Base-by-base conservation (phyloP, 768 basidiomycete species). In the Lentinula raphanica region DNA sequence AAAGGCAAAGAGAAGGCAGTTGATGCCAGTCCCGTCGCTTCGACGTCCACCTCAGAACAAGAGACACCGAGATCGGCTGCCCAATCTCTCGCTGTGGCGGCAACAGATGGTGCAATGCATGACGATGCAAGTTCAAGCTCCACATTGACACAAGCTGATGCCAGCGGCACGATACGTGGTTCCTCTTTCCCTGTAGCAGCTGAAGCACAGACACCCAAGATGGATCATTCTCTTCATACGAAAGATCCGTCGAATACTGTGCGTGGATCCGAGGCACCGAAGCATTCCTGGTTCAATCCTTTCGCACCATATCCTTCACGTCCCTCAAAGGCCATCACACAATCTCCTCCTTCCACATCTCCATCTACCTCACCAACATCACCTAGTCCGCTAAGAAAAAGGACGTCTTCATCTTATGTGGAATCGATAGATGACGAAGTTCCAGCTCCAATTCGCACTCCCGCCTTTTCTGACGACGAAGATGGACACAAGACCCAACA, bases 1-100 rank as follows among this genome's bases (percentile, higher is more conserved):
- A 66, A 60, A 50, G 66, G 66, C 7, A 70, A 68, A 57, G 65
- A 64, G 27, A 57, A 66, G 46, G 62, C 69, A 25, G 61, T 53
- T 21, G 66, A 68, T 58, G 49, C 59, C 23, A 64, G 60, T 23
- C 21, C 53, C 12, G 42, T 17, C 17, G 42, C 21, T 27, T 12
- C n/a, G 17, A 19, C 48, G 25, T 40, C 28, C 53, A 35, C 13
- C 17, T 21, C 38, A 40, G 11, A 23, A 15, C 32, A 35, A 35
- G 49, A 50, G 11, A 50, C 32, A 35, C 31, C 49, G 7, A 36
- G 25, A 31, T 19, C 23, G 17, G 25, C 53, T 25, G 21, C 53
- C 3, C 6, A 42, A 23, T n/a, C 36, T 2, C 36, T 42, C 8
- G 6, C 5, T 9, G 53, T 32, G 11, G 19, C n/a, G 15, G 35